Base-by-base conservation (phyloP, 2,329 filamentous ascomycete species). In the Hymenoscyphus infarciens region DNA sequence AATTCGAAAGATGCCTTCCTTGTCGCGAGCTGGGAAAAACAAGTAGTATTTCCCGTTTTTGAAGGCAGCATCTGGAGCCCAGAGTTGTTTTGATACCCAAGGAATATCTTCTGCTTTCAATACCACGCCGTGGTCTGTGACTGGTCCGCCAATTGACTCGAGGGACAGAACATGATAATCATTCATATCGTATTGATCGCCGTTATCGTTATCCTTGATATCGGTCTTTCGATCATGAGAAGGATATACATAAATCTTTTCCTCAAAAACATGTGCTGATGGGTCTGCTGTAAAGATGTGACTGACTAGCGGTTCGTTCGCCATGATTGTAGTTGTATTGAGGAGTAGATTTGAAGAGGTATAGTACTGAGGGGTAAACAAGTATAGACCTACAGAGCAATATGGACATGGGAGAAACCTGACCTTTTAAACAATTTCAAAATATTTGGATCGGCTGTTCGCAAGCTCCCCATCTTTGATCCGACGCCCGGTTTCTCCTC, bases 161-260 rank as follows among this genome's bases (percentile, higher is more conserved):
- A 84, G 76, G 31, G 77, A 79, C 76, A 92, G 87, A 74, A 93
- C 90, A 75, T 92, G 89, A 81, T 93, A 93, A 79, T 93, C 90
- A 61, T 78, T 82, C 90, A 92, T 93, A 78, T 91, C 90, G 75
- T 92, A 92, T 74, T 92, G 90, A 77, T 92, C 89, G 73, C 90
- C 90, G 81, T 92, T 91, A 81, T 92, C 89, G 78, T 93, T 92
- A 80, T 89, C 87, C 62, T 83, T 63, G 74, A 91, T 90, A 75
- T 86, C 83, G 5, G 88, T 90, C 75, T 91, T 87, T 68, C 88
- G 84, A 76, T 93, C 89, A 77, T 93, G 89, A 25, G 89, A 92
- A 22, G 90, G 89, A 78, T 92, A 93, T 76, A 93, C 84, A 79
- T 91, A 93, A 64, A 93, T 77, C 67, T 82, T 87, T 74, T 82